phyloP scores from a whole-genome alignment of 441 rosid species.

The Eruca vesicaria region DNA sequence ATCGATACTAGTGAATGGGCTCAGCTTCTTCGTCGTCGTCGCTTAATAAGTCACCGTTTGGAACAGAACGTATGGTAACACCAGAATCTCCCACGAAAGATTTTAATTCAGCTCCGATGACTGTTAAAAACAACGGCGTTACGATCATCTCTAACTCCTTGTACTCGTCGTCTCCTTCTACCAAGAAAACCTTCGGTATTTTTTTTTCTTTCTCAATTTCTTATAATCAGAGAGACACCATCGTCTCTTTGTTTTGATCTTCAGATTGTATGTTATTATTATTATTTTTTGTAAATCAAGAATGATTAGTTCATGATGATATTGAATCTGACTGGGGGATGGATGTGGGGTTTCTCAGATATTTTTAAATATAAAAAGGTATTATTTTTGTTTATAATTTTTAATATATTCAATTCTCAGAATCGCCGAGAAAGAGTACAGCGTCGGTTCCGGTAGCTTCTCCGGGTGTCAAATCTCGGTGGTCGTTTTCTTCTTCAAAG shows the following conservation, averaged over 20 bases:
- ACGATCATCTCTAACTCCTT: conserved; percentile 27
- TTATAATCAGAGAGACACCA: neutral
- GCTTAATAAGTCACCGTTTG: conserved; percentile 43
- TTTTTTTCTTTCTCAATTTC: neutral
- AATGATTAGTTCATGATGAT: conserved; percentile 28
- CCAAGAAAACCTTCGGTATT: conserved; percentile 45
- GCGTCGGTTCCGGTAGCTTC: conserved; percentile 16
- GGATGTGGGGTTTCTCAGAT: conserved; percentile 22
- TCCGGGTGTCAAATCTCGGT: conserved; percentile 40
- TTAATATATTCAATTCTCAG: conserved; percentile 7
- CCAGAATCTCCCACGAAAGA: conserved; percentile 61
- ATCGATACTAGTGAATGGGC: conserved; percentile 49
- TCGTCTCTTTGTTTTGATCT: conserved; percentile 1
- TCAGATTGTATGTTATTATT: neutral
- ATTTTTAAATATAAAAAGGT: neutral
- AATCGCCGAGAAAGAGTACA: conserved; percentile 33
- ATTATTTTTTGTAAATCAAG: neutral
- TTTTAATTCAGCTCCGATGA: conserved; percentile 28
- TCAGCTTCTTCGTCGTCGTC: conserved; percentile 71
- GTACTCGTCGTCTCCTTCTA: conserved; percentile 34
- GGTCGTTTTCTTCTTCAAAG: conserved; percentile 45
- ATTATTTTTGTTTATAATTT: neutral
- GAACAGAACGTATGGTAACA: conserved; percentile 46
- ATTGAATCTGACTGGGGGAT: conserved; percentile 8
- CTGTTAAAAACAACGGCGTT: conserved; percentile 16